Conservation (phyloP, 139 green algal species). For the Chlamydomonas schloesseri region DNA sequence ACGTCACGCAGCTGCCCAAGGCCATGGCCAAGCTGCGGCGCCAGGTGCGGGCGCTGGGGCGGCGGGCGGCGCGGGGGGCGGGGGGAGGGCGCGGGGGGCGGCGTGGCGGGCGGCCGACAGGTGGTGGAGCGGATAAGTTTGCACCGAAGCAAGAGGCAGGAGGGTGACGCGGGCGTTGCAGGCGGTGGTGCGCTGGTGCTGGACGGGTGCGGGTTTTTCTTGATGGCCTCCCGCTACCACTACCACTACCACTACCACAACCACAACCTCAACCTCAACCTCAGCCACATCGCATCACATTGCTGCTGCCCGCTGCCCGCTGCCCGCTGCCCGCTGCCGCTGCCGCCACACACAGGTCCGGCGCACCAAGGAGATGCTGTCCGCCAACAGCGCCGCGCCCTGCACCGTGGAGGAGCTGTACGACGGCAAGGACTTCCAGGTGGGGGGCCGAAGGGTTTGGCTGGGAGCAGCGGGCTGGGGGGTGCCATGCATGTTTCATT, state of each 20-base stretch:
- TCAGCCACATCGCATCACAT: too few species aligned
- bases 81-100: not conserved
- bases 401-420: slow-evolving; percentile 93
- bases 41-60: slow-evolving; percentile 8
- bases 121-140: too few species aligned
- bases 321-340: not conserved
- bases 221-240: too few species aligned
- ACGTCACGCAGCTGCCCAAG: slow-evolving; percentile 73
- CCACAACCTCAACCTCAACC: too few species aligned
- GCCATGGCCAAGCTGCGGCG: slow-evolving; percentile 92
- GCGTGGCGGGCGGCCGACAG: not conserved
- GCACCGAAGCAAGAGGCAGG: too few species aligned
- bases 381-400: slow-evolving; percentile 92
- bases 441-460: not conserved
- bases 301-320: too few species aligned
- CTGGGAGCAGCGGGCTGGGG: too few species aligned
- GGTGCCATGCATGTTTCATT: too few species aligned
- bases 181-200: too few species aligned
- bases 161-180: too few species aligned
- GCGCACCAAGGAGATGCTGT: slow-evolving; percentile 97
- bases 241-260: too few species aligned
- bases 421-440: slow-evolving; percentile 91
- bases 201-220: too few species aligned
- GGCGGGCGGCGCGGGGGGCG: not conserved
- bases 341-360: slow-evolving; percentile 64